Base-by-base conservation (phyloP, 2,329 filamentous ascomycete genomes). In the Rhynchosporium secalis region DNA sequence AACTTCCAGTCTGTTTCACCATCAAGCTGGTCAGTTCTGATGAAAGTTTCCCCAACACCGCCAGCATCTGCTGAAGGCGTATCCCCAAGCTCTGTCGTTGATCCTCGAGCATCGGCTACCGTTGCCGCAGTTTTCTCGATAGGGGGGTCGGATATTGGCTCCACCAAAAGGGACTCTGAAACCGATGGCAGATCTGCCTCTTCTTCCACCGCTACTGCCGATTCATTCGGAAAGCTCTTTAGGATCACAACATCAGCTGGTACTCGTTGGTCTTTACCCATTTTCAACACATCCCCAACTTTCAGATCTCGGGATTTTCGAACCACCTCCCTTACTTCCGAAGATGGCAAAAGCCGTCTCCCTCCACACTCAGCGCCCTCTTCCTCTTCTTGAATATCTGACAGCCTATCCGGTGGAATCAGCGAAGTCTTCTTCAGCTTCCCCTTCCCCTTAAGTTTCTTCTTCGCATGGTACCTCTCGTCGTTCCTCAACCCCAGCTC, bases 1-100 rank as follows among this genome's bases (percentile, higher is more conserved):
- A 99, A 80, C 77, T 99, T 99, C 96, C 95, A 99, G 73, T 99
- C 95, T 0, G 95, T 99, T 78, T 99, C 95, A 69, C 95, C 95
- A 72, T 99, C 95, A 9, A 99, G 82, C 74, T 99, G 95, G 75
- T 99, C 95, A 1, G 96, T 99, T 64, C 95, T 86, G 72, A 99
- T 98, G 72, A 99, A 99, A 0, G 94, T 94, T 76, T 99, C 96
- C 33, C 92, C 92, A 43, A 70, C 67, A 48, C 72, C 73, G 13
- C 58, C 69, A 36, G 68, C 71, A 63, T 73, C 71, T 15, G 69
- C 68, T 8, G 72, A 65, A 29, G 70, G 66, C 20, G 69, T 69
- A 58, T 70, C 72, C 26, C 68, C 68, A 38, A 66, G 55, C 36
- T 65, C 41, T 4, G 70, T 71, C 13, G 69, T 71, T 9, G 71